Conservation (phyloP, 192 early-diverging fungal species). For the Kappamyces sp. region DNA sequence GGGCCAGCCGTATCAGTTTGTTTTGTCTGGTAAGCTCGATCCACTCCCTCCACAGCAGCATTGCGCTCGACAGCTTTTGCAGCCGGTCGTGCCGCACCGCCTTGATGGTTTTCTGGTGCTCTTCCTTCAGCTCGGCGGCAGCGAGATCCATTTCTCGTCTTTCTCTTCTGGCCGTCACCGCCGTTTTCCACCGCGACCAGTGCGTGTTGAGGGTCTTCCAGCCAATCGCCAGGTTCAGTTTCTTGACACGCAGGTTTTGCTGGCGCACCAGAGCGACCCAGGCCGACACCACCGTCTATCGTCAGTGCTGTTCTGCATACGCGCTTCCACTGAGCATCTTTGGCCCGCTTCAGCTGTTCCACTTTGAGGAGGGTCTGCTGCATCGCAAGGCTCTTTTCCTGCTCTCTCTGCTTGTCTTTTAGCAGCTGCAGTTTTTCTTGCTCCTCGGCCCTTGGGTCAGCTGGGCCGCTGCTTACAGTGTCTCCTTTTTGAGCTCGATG, state of each 20-base stretch:
- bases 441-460: no score
- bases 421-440: neutral
- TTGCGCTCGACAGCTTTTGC: constrained; percentile 2
- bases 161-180: neutral
- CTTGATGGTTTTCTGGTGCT: neutral
- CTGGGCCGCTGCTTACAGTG: no score
- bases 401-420: neutral
- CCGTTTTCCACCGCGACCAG: constrained; percentile 6
- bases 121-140: neutral
- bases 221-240: constrained; percentile 4
- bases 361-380: neutral
- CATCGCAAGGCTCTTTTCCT: neutral
- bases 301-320: neutral
- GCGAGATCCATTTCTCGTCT: constrained; percentile 5
- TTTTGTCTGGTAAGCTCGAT: neutral
- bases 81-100: constrained; percentile 3
- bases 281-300: neutral
- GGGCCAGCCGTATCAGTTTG: neutral
- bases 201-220: constrained; percentile 1
- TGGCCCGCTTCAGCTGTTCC: neutral
- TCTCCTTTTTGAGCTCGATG: no score
- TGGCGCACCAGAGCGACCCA: neutral
- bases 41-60: neutral
- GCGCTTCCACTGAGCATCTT: neutral
- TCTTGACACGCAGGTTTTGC: neutral